These are phyloP conservation scores for Macrophomina tecta DNA, from an alignment of 2,329 filamentous ascomycete genomes.

Conservation along the genomic window DNA sequence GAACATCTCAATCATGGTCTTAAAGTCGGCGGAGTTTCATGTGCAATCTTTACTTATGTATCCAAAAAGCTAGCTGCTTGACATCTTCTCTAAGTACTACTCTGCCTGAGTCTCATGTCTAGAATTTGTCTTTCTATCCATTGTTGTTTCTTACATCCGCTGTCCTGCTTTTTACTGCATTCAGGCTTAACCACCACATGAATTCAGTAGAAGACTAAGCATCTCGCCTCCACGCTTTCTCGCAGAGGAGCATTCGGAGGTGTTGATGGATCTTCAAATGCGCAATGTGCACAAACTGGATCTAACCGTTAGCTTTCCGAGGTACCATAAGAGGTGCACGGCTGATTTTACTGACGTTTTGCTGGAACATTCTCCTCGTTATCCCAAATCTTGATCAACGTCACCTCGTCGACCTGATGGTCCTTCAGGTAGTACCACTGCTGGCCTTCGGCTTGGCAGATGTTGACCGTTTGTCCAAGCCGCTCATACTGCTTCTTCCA, in stretches of 20 bases:
- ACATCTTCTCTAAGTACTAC: too few species aligned
- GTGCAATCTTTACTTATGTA: too few species aligned
- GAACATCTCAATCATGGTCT: too few species aligned
- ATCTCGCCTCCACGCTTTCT: conserved; percentile 27
- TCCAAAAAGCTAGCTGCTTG: too few species aligned
- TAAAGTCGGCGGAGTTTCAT: too few species aligned
- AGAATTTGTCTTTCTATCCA: too few species aligned
- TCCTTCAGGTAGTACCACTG: conserved; percentile 32
- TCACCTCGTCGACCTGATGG: conserved; percentile 30
- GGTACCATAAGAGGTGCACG: too few species aligned
- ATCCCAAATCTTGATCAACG: conserved; percentile 33
- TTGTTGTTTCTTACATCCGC: too few species aligned
- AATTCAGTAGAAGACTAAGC: too few species aligned
- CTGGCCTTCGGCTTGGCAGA: conserved; percentile 26
- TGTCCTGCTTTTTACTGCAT: too few species aligned
- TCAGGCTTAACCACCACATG: too few species aligned
- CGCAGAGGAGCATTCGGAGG: neutral
- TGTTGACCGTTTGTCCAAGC: conserved; percentile 23
- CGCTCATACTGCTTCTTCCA: conserved; percentile 19
- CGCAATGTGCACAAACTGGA: conserved; percentile 25
- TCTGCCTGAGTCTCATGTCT: too few species aligned
- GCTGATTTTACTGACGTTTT: conserved; percentile 4
- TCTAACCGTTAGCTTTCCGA: neutral
- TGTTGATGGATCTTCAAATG: conserved; percentile 20
- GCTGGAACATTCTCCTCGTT: conserved; percentile 25